Percentiles rank a stretch among this genome's conserved stretches.
Conservation (phyloP, 2,329 filamentous ascomycete species). For the Xylariaceae sp. region DNA sequence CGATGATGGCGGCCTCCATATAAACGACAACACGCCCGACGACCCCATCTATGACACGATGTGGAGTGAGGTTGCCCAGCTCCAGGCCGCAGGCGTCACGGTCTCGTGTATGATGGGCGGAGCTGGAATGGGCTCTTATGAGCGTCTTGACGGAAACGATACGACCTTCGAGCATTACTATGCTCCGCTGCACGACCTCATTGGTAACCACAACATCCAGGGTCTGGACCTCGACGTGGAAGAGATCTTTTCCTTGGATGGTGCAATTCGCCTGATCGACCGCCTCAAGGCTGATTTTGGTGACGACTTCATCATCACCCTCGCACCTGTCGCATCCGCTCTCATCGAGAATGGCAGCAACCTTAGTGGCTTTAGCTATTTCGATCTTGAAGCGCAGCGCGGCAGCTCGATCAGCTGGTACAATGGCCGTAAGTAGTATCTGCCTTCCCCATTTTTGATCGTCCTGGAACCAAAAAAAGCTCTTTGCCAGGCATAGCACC, state of each 20-base stretch:
- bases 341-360: constrained; percentile 50
- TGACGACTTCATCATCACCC: constrained; percentile 64
- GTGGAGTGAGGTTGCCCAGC: constrained; percentile 69
- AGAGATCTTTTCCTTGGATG: constrained; percentile 63
- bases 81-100: constrained; percentile 70
- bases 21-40: constrained; percentile 74
- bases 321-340: constrained; percentile 77
- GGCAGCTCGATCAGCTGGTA: constrained; percentile 72
- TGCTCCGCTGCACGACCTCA: constrained; percentile 57
- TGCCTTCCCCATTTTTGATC: not conserved
- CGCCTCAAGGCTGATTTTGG: constrained; percentile 65
- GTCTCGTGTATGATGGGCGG: constrained; percentile 56
- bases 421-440: constrained; percentile 52
- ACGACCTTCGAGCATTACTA: constrained; percentile 66
- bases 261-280: constrained; percentile 62
- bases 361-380: constrained; percentile 78
- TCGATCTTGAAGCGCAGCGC: constrained; percentile 61
- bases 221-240: constrained; percentile 77
- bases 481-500: not conserved
- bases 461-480: not conserved
- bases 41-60: constrained; percentile 62
- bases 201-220: constrained; percentile 57
- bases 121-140: constrained; percentile 52
- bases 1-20: constrained; percentile 57
- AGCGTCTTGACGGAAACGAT: constrained; percentile 49